Conservation (phyloP, 2,329 filamentous ascomycete genomes). For the Aureobasidium sp. region DNA sequence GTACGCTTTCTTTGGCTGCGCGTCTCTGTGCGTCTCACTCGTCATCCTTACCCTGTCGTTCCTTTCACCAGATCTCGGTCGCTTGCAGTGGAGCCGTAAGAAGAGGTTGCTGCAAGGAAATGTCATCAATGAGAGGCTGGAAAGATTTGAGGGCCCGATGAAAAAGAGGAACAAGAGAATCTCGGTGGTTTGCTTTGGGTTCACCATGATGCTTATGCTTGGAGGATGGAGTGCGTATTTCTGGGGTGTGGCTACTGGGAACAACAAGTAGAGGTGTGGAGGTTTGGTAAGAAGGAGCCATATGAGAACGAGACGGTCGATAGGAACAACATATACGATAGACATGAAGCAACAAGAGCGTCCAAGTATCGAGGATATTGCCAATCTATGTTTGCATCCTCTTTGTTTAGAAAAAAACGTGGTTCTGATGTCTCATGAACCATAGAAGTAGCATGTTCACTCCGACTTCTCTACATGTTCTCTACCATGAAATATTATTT, state of each 20-base stretch:
- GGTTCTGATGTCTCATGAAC: too few relatives aligned
- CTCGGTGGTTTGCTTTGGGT: constrained; percentile 39
- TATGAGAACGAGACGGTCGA: too few relatives aligned
- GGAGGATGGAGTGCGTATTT: constrained; percentile 53
- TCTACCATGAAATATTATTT: too few relatives aligned
- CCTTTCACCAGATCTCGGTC: constrained; percentile 38
- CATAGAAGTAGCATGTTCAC: too few relatives aligned
- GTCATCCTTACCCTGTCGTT: constrained; percentile 36
- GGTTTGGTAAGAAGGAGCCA: too few relatives aligned
- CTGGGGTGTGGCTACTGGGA: constrained; percentile 52
- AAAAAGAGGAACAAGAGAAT: constrained; percentile 33
- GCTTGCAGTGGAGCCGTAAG: constrained; percentile 54
- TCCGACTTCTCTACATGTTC: too few relatives aligned
- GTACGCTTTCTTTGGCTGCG: constrained; percentile 49
- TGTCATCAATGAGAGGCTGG: constrained; percentile 38
- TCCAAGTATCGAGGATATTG: too few relatives aligned
- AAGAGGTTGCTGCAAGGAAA: constrained; percentile 42
- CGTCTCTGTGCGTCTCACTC: constrained; percentile 41
- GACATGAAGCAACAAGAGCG: too few relatives aligned
- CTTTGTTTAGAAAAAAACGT: too few relatives aligned
- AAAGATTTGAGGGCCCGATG: constrained; percentile 34
- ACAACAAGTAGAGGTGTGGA: constrained; percentile 29
- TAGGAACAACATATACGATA: too few relatives aligned
- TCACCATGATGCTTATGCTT: constrained; percentile 41
- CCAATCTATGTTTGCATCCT: too few relatives aligned